Conservation (phyloP, 1,284 basidiomycete genomes). For the Puccinia novopanici region DNA sequence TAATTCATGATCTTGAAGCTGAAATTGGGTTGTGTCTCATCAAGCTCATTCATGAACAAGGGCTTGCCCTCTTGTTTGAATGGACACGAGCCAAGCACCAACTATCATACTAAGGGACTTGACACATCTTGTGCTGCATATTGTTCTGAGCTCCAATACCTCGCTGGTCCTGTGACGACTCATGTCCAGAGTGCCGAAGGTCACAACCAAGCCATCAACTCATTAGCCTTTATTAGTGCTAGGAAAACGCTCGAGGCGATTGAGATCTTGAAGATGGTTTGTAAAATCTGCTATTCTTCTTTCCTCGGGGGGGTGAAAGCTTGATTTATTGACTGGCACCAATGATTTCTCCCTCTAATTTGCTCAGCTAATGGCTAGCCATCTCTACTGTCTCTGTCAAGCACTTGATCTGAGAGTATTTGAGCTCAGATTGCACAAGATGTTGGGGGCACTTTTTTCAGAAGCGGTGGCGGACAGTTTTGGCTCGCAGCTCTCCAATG, state of each 20-base stretch:
- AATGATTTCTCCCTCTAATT: neutral
- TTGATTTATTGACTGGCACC: neutral
- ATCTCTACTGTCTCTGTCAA: conserved; percentile 45
- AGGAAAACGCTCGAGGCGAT: conserved; percentile 74
- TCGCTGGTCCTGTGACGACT: conserved; percentile 81
- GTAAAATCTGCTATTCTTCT: neutral
- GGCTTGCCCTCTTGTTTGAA: no score
- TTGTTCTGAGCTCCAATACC: conserved; percentile 74
- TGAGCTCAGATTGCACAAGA: neutral
- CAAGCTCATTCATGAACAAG: no score
- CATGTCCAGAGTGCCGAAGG: conserved; percentile 61
- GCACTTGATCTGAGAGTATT: conserved; percentile 46
- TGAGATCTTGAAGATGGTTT: conserved; percentile 70
- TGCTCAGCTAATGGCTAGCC: conserved; percentile 39
- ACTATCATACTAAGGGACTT: no score
- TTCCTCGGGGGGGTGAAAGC: neutral
- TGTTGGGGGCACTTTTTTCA: neutral
- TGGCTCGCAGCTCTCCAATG: neutral
- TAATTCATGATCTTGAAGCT: no score
- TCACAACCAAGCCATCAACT: conserved; percentile 82
- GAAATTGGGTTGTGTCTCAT: no score
- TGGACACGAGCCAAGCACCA: no score
- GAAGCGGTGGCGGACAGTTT: neutral
- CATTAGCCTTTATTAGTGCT: conserved; percentile 75
- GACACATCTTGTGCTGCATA: conserved; percentile 76